Percentiles rank a stretch among this genome's conserved stretches.
Conservation (phyloP, 2,329 filamentous ascomycete genomes). For the Colletotrichum gloeosporioides region DNA sequence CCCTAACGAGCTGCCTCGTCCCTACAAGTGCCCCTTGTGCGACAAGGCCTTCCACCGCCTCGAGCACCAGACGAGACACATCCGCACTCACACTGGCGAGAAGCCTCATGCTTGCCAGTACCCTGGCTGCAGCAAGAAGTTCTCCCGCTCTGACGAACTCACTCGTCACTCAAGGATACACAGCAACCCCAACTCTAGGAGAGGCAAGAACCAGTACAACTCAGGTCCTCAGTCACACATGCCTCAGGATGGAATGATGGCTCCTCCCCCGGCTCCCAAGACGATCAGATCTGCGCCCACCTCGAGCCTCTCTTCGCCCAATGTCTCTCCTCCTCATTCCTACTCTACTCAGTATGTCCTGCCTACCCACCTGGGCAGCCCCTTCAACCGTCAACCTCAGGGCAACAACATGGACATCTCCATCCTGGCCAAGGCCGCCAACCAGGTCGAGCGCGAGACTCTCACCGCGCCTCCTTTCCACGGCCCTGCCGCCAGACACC, state of each 20-base stretch:
- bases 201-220: slow-evolving; percentile 76
- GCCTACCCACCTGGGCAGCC: slow-evolving; percentile 45
- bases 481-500: slow-evolving; percentile 52
- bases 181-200: slow-evolving; percentile 96
- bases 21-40: slow-evolving; percentile 98
- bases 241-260: slow-evolving; percentile 71
- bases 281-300: slow-evolving; percentile 88
- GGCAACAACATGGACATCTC: slow-evolving; percentile 56
- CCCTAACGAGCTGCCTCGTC: slow-evolving; percentile 79
- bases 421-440: slow-evolving; percentile 65
- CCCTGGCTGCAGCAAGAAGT: slow-evolving; percentile 94
- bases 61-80: slow-evolving; percentile 91
- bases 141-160: slow-evolving; percentile 94
- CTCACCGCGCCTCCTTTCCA: slow-evolving; percentile 44
- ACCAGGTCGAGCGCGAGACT: slow-evolving; percentile 67
- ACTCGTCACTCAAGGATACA: slow-evolving; percentile 98
- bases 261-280: slow-evolving; percentile 73
- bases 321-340: slow-evolving; percentile 92
- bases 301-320: slow-evolving; percentile 88
- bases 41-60: slow-evolving; percentile 98
- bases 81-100: slow-evolving; percentile 96
- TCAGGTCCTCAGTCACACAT: slow-evolving; percentile 43
- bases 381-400: slow-evolving; percentile 42
- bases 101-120: slow-evolving; percentile 97
- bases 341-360: slow-evolving; percentile 72